Evolutionary conservation across 805 yeast genomes (phyloP).

Genomic region (Scheffersomyces coipomensis): DNA sequence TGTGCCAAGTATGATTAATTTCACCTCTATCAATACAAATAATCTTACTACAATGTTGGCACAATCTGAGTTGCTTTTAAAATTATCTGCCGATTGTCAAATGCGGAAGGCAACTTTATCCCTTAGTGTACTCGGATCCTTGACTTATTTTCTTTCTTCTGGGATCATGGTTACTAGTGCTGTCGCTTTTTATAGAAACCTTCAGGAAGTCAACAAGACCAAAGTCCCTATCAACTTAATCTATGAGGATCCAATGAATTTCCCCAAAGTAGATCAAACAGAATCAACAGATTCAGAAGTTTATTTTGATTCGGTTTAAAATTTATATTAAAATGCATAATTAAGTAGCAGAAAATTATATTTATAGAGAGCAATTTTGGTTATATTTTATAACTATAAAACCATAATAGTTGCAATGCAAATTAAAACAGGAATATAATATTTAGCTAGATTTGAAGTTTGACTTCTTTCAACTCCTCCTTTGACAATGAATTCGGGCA

Average conservation of each 20-base stretch:
- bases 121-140: slow-evolving; percentile 2
- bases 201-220: not conserved
- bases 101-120: slow-evolving; percentile 3
- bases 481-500: too few species aligned
- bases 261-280: not conserved
- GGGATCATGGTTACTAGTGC: slow-evolving; percentile 1
- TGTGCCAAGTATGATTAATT: slow-evolving; percentile 4
- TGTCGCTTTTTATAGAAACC: not conserved
- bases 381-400: not conserved
- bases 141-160: slow-evolving; percentile 3
- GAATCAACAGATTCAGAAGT: not conserved
- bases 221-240: not conserved
- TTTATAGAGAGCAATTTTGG: not conserved
- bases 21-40: slow-evolving; percentile 1
- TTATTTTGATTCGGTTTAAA: not conserved
- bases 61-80: not conserved
- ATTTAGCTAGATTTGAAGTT: not conserved
- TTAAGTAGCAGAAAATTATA: not conserved
- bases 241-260: not conserved
- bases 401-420: not conserved
- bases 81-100: slow-evolving; percentile 4
- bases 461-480: not conserved
- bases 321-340: not conserved
- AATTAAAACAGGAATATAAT: not conserved
- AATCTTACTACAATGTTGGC: not conserved